A percentile compares a stretch with the other conserved stretches of the same genome.
phyloP scores from a whole-genome alignment of 2,329 filamentous ascomycete species.

The Zymoseptoria ardabiliae region DNA sequence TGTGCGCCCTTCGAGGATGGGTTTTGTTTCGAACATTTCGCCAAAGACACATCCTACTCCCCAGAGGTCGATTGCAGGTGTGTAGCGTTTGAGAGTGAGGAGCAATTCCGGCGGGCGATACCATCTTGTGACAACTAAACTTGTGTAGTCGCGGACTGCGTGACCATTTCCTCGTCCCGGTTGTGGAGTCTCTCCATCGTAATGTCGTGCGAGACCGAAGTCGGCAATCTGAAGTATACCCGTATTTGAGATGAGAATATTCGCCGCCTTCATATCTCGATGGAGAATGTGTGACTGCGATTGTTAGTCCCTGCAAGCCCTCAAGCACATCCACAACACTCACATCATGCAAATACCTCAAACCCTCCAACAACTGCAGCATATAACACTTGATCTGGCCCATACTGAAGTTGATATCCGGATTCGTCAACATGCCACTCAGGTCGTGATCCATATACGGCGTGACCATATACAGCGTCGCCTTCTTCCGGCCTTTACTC shows the following conservation, averaged over 20 bases:
- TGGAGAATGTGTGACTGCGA: slow-evolving; percentile 66
- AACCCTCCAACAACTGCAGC: slow-evolving; percentile 81
- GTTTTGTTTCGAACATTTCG: slow-evolving; percentile 92
- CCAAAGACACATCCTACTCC: slow-evolving; percentile 98
- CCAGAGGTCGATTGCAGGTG: slow-evolving; percentile 97
- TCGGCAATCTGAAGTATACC: slow-evolving; percentile 94
- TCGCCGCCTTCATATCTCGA: slow-evolving; percentile 98
- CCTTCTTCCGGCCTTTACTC: slow-evolving; percentile 47
- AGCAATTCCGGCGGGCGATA: slow-evolving; percentile 91
- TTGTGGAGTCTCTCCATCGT: slow-evolving; percentile 74
- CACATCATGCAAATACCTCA: slow-evolving; percentile 80
- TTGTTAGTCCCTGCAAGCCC: background rate
- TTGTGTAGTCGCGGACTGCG: slow-evolving; percentile 84
- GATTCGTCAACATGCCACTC: slow-evolving; percentile 94
- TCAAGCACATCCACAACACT: slow-evolving; percentile 6
- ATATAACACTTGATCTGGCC: slow-evolving; percentile 98
- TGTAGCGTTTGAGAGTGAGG: slow-evolving; percentile 81
- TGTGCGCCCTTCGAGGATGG: slow-evolving; percentile 83
- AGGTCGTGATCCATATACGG: slow-evolving; percentile 99
- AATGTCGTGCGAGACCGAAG: slow-evolving; percentile 89
- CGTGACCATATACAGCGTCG: slow-evolving; percentile 96
- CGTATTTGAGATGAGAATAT: slow-evolving; percentile 89
- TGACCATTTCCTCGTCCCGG: slow-evolving; percentile 74
- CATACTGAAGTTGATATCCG: slow-evolving; percentile 76
- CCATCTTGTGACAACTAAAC: slow-evolving; percentile 94